These are phyloP conservation scores for Talaromyces stipitatus DNA, from an alignment of 495 filamentous ascomycete species.

Conservation along the genomic window DNA sequence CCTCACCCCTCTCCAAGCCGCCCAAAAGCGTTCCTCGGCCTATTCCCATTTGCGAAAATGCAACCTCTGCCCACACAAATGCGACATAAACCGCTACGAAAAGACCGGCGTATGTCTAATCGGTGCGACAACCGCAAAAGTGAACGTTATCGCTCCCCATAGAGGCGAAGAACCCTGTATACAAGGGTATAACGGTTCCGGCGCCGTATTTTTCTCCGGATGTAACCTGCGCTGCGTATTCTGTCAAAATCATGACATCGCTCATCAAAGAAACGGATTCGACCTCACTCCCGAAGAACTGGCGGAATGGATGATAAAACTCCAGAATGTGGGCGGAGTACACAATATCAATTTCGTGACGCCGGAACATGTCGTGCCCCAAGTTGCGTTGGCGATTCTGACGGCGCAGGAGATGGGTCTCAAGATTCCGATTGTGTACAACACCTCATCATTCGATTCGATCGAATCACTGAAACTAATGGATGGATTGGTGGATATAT, in stretches of 20 bases:
- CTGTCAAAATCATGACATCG: constrained; percentile 77
- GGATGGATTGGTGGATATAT: constrained; percentile 71
- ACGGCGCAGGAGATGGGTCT: constrained; percentile 59
- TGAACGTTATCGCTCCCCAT: constrained; percentile 67
- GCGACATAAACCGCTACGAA: constrained; percentile 66
- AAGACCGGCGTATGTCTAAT: constrained; percentile 67
- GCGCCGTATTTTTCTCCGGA: constrained; percentile 66
- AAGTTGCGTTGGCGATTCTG: constrained; percentile 64
- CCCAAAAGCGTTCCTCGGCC: constrained; percentile 57
- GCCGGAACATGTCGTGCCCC: constrained; percentile 71
- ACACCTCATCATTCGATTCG: constrained; percentile 69
- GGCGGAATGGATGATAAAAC: constrained; percentile 67
- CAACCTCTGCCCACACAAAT: constrained; percentile 68
- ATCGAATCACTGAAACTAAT: constrained; percentile 57
- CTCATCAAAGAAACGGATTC: constrained; percentile 63
- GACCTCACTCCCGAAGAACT: constrained; percentile 71
- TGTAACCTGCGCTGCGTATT: constrained; percentile 75
- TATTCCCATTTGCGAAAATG: constrained; percentile 64
- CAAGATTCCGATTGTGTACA: constrained; percentile 65
- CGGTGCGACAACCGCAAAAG: constrained; percentile 59
- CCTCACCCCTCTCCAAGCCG: constrained; percentile 48
- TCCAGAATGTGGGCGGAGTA: constrained; percentile 57
- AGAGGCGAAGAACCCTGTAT: constrained; percentile 59
- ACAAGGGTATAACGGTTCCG: constrained; percentile 66
- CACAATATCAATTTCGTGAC: constrained; percentile 79